Base-by-base conservation (phyloP, 208 protist genomes). In the Leptomonas seymouri region DNA sequence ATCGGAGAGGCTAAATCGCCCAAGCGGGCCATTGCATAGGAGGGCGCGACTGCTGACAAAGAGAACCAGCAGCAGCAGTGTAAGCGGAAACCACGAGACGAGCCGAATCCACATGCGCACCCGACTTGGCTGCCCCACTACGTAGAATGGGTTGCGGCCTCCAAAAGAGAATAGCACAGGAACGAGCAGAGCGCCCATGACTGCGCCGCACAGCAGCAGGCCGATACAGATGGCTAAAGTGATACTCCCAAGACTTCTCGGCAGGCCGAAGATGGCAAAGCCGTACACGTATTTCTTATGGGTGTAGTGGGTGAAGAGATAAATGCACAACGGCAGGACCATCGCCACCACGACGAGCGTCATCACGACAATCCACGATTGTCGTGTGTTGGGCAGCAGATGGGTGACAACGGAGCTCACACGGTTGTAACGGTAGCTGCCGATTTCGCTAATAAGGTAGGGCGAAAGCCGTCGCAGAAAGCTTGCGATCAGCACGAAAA, bases 251-350 rank as follows among this genome's bases (percentile, higher is more conserved):
- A 51, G 56, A 9, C 46, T 36, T 0, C 20, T 20, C 3, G 71
- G 45, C 34, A 67, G 49, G 20, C 49, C 46, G 41, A 76, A 66
- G 56, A 64, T 67, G 14, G 71, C 71, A 48, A 76, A 57, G 27
- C 55, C 71, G 56, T 71, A 70, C 21, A 70, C 55, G n/a, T 39
- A 48, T 1, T 59, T 56, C 15, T 44, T 20, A 31, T 1, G n/a
- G 0, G 64, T 71, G 55, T 41, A 58, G 71, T 76, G 62, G 20
- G 71, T 76, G 48, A 71, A 76, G 23, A 76, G 45, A 49, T 66
- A 66, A 21, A 76, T 42, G 28, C 27, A 76, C 27, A 76, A 34
- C 46, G 63, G 71, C 28, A 66, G 57, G 2, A 30, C 71, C 15
- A 51, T 41, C 6, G 63, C 53, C 16, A 76, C 30, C 46, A 54